Evolutionary conservation across 2,329 filamentous ascomycete genomes (phyloP), one percentile per base, ranked within the genome.

Genomic region (Venturia aucupariae): DNA sequence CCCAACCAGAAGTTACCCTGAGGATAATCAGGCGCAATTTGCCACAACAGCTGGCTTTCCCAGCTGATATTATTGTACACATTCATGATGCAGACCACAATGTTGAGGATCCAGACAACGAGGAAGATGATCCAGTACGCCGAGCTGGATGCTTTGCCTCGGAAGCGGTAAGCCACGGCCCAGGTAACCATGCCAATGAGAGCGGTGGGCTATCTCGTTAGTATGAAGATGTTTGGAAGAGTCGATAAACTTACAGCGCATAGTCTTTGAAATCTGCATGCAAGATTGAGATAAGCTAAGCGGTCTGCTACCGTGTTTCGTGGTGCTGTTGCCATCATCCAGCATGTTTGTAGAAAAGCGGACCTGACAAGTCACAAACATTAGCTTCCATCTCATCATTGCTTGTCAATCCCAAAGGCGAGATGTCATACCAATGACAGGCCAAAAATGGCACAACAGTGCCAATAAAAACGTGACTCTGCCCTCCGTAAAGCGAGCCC

Each of bases 301-400:
- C 51, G 51, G 19, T 57, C 51, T 35, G 30, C 30, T 57, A 57
- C 35, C 11, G 51, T 57, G 51, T 57, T 57, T n/a, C 51, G 51
- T n/a, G 51, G 51, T 13, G 51, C 51, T 10, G 51, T 57, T 57
- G 51, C 51, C 51, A 57, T 57, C 51, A 57, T 57, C 51, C 51
- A 57, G 19, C 51, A 57, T 57, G 51, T 57, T 57, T 57, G 51
- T 57, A 57, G 24, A 17, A 57, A 57, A n/a, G 51, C 51, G 19
- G 51, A 27, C 51, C 51, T 57, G 6, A n/a, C 6, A 5, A 35
- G 35, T 15, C 10, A 3, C n/a, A 32, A 1, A 10, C 3, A n/a
- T 57, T 57, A 57, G 51, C 27, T 22, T n/a, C 3, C 30, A n/a
- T 35, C 51, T 35, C 3, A 32, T 3, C 1, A 32, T 5, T 32